Evolutionary conservation across 2,329 filamentous ascomycete species (phyloP), one percentile per base, ranked within the genome.

Genomic region (Diaporthe velutina): DNA sequence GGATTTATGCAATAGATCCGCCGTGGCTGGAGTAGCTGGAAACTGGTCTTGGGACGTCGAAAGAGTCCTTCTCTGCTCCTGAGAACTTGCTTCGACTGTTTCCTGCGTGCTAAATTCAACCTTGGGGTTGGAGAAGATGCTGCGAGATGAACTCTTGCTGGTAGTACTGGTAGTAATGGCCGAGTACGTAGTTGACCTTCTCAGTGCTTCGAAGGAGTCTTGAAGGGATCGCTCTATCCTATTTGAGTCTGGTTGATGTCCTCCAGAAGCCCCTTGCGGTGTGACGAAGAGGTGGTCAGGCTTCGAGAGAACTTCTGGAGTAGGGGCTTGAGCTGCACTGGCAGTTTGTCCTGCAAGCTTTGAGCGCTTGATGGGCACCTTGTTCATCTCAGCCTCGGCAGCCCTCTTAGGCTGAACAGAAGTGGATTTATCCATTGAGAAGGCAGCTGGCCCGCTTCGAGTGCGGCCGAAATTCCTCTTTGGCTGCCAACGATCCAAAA

Each of bases 101-200:
- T 68, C 74, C 35, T 22, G 81, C 80, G 73, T 86, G 83, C 80
- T 80, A 5, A 77, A 75, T 0, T 52, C 77, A 19, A 79, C 64
- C 1, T 77, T 73, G 22, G 74, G 76, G 25, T 79, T 76, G 15
- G 83, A 85, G 70, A 85, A 87, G 30, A 84, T 76, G 7, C 75
- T 79, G 0, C 75, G 78, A 35, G 83, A 77, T 0, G 84, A 84
- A 2, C 76, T 75, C 48, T 75, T 81, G 71, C 82, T 85, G 4
- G 82, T 82, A 3, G 81, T 82, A 45, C 79, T 82, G 19, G 77
- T 78, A n/a, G n/a, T n/a, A n/a, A n/a, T n/a, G n/a, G n/a, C n/a
- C 9, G 84, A 84, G 2, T 71, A 15, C 22, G 73, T 64, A 6
- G 57, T 54, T 6, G 54, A 50, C 33, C 57, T 54, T 10, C 25